These are phyloP conservation scores for Rhodamnia rubescens DNA, from an alignment of 345 rosid genomes.

Conservation along the genomic window DNA sequence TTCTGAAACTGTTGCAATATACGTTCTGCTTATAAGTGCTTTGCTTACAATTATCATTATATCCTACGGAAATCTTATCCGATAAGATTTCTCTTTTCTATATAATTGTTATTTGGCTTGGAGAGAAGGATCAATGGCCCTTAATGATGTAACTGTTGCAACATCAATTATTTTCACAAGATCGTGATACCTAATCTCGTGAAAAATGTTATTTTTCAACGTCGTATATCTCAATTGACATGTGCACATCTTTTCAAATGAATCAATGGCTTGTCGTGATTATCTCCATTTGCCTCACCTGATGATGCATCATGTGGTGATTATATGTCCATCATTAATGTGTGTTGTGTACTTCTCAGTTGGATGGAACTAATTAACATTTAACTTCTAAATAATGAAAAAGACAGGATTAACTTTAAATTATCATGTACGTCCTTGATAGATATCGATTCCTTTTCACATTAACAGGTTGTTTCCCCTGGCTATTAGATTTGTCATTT, in stretches of 20 bases:
- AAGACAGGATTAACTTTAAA: neutral
- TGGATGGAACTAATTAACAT: neutral
- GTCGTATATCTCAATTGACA: neutral
- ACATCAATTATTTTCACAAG: neutral
- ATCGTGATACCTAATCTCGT: neutral
- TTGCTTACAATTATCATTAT: neutral
- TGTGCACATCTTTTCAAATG: neutral
- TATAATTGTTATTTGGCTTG: neutral
- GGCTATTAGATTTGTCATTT: neutral
- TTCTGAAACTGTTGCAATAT: neutral
- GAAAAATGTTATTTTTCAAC: neutral
- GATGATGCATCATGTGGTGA: neutral
- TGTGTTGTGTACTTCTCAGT: neutral
- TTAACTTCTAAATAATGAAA: neutral
- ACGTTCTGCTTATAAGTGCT: neutral
- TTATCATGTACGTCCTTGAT: neutral
- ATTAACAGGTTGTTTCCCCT: neutral
- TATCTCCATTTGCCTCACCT: neutral
- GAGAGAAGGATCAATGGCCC: neutral
- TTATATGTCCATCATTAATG: neutral
- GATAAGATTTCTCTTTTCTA: neutral
- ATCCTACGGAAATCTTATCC: neutral
- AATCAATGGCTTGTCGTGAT: neutral
- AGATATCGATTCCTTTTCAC: neutral
- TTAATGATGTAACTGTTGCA: neutral